Conservation (phyloP, 2,329 filamentous ascomycete species). For the Colletotrichum scovillei region DNA sequence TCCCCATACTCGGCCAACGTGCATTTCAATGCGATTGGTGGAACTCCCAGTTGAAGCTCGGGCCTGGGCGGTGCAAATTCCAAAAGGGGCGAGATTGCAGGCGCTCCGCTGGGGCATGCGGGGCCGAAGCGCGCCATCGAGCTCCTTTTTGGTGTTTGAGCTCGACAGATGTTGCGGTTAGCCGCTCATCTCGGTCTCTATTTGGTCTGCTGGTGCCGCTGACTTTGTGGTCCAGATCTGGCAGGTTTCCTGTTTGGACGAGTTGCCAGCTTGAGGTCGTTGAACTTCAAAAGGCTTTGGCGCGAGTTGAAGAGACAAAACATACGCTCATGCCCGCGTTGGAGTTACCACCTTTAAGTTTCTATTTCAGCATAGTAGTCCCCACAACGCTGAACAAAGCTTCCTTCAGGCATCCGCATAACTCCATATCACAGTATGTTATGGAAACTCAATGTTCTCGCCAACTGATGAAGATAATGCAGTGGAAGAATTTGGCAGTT, state of each 20-base stretch:
- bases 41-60: slow-evolving; percentile 6
- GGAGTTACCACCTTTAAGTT: neutral
- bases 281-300: neutral
- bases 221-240: neutral
- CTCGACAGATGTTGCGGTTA: neutral
- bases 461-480: neutral
- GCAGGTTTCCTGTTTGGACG: neutral
- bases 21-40: slow-evolving; percentile 23
- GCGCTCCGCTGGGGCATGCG: slow-evolving; percentile 17
- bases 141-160: neutral
- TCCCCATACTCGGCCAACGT: neutral
- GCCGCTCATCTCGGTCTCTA: neutral
- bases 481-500: neutral
- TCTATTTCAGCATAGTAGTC: too few species aligned
- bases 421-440: neutral
- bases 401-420: neutral
- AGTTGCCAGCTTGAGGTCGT: neutral
- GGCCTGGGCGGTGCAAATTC: slow-evolving; percentile 8
- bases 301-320: neutral
- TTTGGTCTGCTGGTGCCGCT: neutral
- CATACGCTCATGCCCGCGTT: neutral
- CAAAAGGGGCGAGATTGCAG: slow-evolving; percentile 26
- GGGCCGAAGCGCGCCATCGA: neutral
- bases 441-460: neutral
- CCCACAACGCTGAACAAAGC: neutral